Evolutionary conservation across 805 yeast genomes (phyloP).

Genomic region (Yarrowia sp.): DNA sequence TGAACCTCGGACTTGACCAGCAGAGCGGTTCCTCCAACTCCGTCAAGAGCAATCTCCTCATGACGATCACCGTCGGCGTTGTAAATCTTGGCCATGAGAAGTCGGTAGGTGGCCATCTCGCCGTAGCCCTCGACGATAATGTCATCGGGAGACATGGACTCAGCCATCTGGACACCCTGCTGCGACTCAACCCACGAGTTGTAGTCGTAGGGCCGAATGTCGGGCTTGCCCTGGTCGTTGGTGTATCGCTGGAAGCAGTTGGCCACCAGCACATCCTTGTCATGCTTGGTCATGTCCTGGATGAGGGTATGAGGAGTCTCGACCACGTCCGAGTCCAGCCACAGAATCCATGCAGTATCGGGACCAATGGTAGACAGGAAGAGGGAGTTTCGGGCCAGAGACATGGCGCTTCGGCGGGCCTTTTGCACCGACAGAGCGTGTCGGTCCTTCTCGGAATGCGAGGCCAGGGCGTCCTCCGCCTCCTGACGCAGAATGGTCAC

Average conservation of each 20-base stretch:
- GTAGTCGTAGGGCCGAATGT: conserved; percentile 86
- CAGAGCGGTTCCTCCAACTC: conserved; percentile 97
- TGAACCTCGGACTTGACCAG: conserved; percentile 96
- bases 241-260: conserved; percentile 84
- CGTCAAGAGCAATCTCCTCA: conserved; percentile 82
- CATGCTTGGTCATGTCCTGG: conserved; percentile 81
- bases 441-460: conserved; percentile 80
- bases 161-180: conserved; percentile 73
- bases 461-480: conserved; percentile 66
- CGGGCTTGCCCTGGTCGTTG: conserved; percentile 54
- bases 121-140: conserved; percentile 92
- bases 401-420: conserved; percentile 86
- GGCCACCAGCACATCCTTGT: conserved; percentile 85
- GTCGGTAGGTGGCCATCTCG: conserved; percentile 90
- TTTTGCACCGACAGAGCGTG: conserved; percentile 86
- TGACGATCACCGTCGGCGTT: conserved; percentile 62
- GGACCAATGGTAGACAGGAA: conserved; percentile 86
- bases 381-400: conserved; percentile 87
- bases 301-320: conserved; percentile 81
- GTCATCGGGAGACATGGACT: conserved; percentile 74
- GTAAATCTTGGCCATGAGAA: conserved; percentile 87
- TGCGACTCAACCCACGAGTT: conserved; percentile 83
- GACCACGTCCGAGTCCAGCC: conserved; percentile 94
- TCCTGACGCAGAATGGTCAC: conserved; percentile 91
- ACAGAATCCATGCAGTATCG: conserved; percentile 87